Conservation (phyloP, 2,329 filamentous ascomycete genomes). For the Trichoderma simmonsii region DNA sequence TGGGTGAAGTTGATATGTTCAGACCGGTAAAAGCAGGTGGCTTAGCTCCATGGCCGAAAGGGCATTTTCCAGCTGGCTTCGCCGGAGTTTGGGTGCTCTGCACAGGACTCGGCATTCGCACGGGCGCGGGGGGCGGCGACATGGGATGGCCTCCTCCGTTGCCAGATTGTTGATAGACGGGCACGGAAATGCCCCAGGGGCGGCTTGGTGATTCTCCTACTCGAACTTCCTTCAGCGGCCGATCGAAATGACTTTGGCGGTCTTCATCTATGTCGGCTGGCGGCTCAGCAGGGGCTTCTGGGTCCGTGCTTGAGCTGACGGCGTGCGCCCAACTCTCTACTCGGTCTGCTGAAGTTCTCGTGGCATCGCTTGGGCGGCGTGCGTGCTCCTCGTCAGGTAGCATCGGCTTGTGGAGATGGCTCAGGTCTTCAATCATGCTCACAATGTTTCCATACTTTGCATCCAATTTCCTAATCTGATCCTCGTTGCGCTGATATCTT, state of each 20-base stretch:
- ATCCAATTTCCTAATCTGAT: slow-evolving; percentile 82
- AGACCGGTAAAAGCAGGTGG: slow-evolving; percentile 35
- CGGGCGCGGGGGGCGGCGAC: slow-evolving; percentile 58
- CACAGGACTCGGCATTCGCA: slow-evolving; percentile 45
- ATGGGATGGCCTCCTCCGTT: slow-evolving; percentile 42
- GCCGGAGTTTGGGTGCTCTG: slow-evolving; percentile 27
- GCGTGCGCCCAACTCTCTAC: slow-evolving; percentile 85
- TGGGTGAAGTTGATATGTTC: slow-evolving; percentile 18
- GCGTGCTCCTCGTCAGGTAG: slow-evolving; percentile 58
- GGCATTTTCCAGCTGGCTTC: slow-evolving; percentile 49
- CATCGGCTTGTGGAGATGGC: slow-evolving; percentile 84
- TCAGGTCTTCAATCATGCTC: slow-evolving; percentile 90
- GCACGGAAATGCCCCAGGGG: slow-evolving; percentile 88
- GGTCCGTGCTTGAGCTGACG: slow-evolving; percentile 55
- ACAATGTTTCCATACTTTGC: slow-evolving; percentile 90
- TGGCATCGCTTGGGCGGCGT: slow-evolving; percentile 42
- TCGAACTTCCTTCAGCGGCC: slow-evolving; percentile 82
- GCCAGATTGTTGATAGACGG: slow-evolving; percentile 48
- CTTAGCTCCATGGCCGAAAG: slow-evolving; percentile 54
- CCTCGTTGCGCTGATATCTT: slow-evolving; percentile 82
- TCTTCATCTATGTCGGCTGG: slow-evolving; percentile 46
- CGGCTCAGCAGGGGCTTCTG: slow-evolving; percentile 32
- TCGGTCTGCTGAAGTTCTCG: slow-evolving; percentile 60
- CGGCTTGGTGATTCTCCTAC: slow-evolving; percentile 90
- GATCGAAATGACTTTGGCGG: slow-evolving; percentile 73